Base-by-base conservation (phyloP, 2,329 filamentous ascomycete genomes). In the Fusarium ambrosium region DNA sequence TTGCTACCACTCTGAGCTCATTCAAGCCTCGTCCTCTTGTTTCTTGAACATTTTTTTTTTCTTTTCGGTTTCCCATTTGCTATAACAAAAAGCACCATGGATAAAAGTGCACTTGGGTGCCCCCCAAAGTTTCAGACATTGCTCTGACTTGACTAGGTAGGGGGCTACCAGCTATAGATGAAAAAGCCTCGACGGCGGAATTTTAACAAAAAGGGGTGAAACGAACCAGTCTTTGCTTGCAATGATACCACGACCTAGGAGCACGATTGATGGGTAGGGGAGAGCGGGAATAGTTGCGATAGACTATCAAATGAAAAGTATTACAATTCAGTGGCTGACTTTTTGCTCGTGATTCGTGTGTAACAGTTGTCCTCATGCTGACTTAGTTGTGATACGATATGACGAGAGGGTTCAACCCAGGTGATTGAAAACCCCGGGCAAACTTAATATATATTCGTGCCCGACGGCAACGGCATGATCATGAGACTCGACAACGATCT, bases 241-340 rank as follows among this genome's bases (percentile, higher is more conserved):
- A 70, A 79, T 79, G 77, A 79, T 79, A 79, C 77, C 77, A 79
- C 66, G 77, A 77, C 62, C 77, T 39, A 76, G 77, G 73, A 77
- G 77, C 70, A 74, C 66, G 71, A 53, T 70, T 68, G 72, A 70
- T 62, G 61, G 69, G 64, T 36, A 68, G 16, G 24, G 24, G 48
- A 18, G 36, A 55, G 59, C 20, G 68, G 48, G 66, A 61, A 66
- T 36, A 48, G 62, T 61, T 53, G 67, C 34, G 37, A 70, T 69
- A 68, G 66, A 72, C 45, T 63, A 75, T 69, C 37, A 53, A 64
- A 75, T 69, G 29, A 56, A 65, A 62, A 64, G 37, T 37, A 48
- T 65, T 41, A 62, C 67, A 58, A 62, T 45, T 48, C 48, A 55
- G 64, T 43, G 62, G 41, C 41, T 39, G 18, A 27, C 27, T 55